Evolutionary conservation across 2,329 filamentous ascomycete genomes (phyloP).

Genomic region (Trichoderma afroharzianum): DNA sequence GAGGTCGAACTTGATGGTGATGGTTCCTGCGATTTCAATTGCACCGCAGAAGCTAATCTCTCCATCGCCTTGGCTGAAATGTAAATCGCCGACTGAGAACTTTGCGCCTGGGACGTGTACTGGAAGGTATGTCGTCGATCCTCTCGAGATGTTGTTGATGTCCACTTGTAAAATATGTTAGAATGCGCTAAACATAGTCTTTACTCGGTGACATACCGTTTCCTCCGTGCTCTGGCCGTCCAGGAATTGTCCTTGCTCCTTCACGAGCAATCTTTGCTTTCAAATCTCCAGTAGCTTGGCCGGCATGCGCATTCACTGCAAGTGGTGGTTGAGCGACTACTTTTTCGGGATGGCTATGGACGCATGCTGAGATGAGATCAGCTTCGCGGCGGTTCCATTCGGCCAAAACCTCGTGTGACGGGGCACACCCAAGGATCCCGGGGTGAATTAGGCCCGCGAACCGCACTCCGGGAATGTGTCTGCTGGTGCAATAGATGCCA

Average conservation of each 20-base stretch:
- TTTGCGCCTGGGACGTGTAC: conserved; percentile 85
- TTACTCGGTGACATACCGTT: conserved; percentile 42
- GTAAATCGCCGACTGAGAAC: conserved; percentile 84
- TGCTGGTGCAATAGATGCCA: conserved; percentile 68
- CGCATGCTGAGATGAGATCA: conserved; percentile 64
- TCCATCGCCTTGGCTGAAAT: conserved; percentile 79
- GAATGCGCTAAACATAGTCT: neutral
- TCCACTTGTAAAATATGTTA: conserved; percentile 52
- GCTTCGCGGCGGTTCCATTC: conserved; percentile 83
- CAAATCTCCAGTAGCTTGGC: conserved; percentile 54
- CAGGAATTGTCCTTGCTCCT: conserved; percentile 80
- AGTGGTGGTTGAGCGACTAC: conserved; percentile 75
- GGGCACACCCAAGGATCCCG: conserved; percentile 85
- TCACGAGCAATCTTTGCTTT: conserved; percentile 68
- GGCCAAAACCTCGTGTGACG: conserved; percentile 70
- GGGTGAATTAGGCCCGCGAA: conserved; percentile 90
- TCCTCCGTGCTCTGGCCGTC: conserved; percentile 80
- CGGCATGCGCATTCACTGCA: conserved; percentile 68
- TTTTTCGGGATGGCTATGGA: conserved; percentile 57
- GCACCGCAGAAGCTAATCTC: conserved; percentile 87
- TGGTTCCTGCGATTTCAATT: conserved; percentile 90
- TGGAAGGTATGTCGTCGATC: conserved; percentile 80
- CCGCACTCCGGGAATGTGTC: conserved; percentile 82
- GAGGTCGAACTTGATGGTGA: conserved; percentile 85
- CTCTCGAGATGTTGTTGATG: conserved; percentile 80